Conservation (phyloP, 305 asterid genomes). For the Plantago lanceolata region DNA sequence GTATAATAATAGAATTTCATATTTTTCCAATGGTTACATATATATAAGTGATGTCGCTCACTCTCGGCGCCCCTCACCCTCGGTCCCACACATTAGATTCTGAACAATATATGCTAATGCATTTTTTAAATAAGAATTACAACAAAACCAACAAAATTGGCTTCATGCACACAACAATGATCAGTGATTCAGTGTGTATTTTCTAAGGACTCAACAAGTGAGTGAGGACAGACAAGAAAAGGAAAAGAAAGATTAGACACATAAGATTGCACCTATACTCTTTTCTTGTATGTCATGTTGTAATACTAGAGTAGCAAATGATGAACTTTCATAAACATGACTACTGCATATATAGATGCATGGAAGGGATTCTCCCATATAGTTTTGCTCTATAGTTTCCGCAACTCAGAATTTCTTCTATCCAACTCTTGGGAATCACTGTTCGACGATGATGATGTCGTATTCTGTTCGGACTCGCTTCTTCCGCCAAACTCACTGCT, state of each 20-base stretch:
- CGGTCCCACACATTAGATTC: too few species aligned
- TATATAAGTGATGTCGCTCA: too few species aligned
- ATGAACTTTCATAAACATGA: background rate
- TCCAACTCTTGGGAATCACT: slow-evolving; percentile 26
- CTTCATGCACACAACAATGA: background rate
- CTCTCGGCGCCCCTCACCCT: too few species aligned
- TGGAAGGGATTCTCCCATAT: background rate
- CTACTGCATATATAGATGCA: background rate
- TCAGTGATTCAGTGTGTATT: too few species aligned
- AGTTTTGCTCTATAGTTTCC: slow-evolving; percentile 13
- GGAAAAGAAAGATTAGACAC: background rate
- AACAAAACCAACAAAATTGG: background rate
- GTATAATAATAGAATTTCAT: background rate
- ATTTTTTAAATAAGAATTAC: background rate
- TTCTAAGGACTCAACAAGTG: background rate
- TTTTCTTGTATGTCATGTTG: background rate
- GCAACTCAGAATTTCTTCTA: background rate
- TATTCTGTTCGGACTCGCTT: slow-evolving; percentile 26
- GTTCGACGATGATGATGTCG: slow-evolving; percentile 25
- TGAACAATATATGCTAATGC: too few species aligned
- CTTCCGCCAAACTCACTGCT: slow-evolving; percentile 42
- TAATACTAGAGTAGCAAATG: slow-evolving; percentile 3
- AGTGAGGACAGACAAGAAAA: background rate
- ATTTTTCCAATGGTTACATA: background rate
- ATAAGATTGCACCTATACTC: background rate